Base-by-base conservation (phyloP, 768 basidiomycete species). In the Boletellus ananas region DNA sequence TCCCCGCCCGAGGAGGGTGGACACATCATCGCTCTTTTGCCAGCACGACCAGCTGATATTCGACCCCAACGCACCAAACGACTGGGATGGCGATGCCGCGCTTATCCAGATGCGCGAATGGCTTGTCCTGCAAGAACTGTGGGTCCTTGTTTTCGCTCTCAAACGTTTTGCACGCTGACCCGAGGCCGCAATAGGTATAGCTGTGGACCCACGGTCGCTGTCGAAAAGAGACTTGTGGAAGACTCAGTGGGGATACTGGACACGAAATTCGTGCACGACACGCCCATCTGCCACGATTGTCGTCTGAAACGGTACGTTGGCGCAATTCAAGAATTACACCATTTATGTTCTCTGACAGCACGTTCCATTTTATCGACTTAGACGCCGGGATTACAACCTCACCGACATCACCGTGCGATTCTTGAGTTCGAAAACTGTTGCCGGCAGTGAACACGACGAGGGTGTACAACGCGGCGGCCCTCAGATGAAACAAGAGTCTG, bases 21-120 rank as follows among this genome's bases (percentile, higher is more conserved):
- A 89, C 63, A 90, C 83, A 56, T 69, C 73, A 12, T 58, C 62
- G 9, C 83, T 87, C 59, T 57, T 90, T 43, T 93, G 91, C 66
- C 70, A 78, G 50, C 91, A 93, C 65, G 72, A 72, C 6, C 64
- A 74, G 52, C 75, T 92, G 8, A 64, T 72, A 13, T 70, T 91
- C 43, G 88, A 93, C 65, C 83, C 87, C 1, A 86, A 83, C 58
- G 71, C 70, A 42, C 58, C 72, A 3, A 71, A 73, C 25, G 88
- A 90, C 58, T 62, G 84, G 47, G 81, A 85, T 52, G 71, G 73
- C 1, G 76, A 72, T 6, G 70, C 83, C 38, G 71, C 76, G 12
- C 66, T 89, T 37, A 77, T 90, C 51, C 76, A 76, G 58, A 72
- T 72, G 51, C 71, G 69, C 37, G 84, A 91, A 50, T 93, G 88